Evolutionary conservation across 257 asterid species (phyloP).

Genomic region (Solanum chiquidenum): DNA sequence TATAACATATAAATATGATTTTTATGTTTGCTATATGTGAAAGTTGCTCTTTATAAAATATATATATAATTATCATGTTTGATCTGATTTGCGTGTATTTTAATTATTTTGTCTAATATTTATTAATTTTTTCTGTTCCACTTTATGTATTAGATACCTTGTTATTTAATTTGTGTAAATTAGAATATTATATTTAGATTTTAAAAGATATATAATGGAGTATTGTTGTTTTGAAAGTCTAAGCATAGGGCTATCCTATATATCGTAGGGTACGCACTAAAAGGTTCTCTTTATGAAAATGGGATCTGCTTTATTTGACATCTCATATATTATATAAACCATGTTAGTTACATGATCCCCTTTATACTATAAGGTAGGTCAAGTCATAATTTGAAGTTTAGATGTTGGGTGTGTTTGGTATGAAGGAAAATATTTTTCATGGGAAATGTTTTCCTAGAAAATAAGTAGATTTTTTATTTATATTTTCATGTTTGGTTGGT

Average conservation of each 20-base stretch:
- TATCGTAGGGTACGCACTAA: slow-evolving; percentile 1
- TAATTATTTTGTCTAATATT: not conserved
- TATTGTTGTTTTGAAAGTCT: not conserved
- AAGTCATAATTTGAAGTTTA: slow-evolving; percentile 52
- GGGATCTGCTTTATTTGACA: slow-evolving; percentile 26
- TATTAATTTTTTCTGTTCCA: not conserved
- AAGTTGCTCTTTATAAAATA: too few relatives aligned
- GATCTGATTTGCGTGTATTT: not conserved
- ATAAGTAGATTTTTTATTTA: too few relatives aligned
- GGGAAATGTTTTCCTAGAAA: too few relatives aligned
- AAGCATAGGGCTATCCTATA: slow-evolving; percentile 12
- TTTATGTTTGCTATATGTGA: too few relatives aligned
- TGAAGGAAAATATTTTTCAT: too few relatives aligned
- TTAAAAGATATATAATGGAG: too few relatives aligned
- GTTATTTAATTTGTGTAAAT: not conserved
- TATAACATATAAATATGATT: too few relatives aligned
- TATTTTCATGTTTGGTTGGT: too few relatives aligned
- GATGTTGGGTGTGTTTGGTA: slow-evolving; percentile 23
- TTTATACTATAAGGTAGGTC: not conserved
- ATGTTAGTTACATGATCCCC: slow-evolving; percentile 7
- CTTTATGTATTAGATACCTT: not conserved
- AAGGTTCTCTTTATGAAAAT: slow-evolving; percentile 31
- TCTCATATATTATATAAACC: slow-evolving; percentile 8
- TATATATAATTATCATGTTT: not conserved
- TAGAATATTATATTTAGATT: not conserved